These are phyloP conservation scores for Cercospora janseana DNA, from an alignment of 2,329 filamentous ascomycete genomes.

Conservation along the genomic window DNA sequence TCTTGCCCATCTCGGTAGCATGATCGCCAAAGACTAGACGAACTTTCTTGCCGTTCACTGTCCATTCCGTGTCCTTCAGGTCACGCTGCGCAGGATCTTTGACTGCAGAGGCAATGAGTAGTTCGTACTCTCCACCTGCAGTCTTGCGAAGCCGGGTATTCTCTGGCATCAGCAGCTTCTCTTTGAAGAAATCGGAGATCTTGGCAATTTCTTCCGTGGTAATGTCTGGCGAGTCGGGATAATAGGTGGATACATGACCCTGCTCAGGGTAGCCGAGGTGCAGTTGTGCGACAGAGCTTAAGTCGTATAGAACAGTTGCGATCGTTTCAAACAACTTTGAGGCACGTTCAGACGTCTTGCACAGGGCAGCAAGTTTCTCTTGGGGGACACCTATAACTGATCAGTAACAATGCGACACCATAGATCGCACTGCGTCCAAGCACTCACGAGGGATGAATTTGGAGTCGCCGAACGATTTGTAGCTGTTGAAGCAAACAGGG, in stretches of 20 bases:
- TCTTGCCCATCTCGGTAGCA: constrained; percentile 47
- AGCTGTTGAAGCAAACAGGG: constrained; percentile 5
- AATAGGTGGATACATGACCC: constrained; percentile 52
- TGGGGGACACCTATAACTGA: constrained; percentile 34
- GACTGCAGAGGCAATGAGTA: constrained; percentile 50
- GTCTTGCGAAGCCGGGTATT: constrained; percentile 52
- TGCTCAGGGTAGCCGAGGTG: constrained; percentile 51
- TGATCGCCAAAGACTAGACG: constrained; percentile 49
- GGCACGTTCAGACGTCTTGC: constrained; percentile 41
- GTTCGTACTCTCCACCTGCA: constrained; percentile 44
- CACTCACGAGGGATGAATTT: constrained; percentile 50
- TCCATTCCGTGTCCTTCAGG: constrained; percentile 47
- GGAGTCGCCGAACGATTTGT: constrained; percentile 39
- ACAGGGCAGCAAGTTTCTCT: constrained; percentile 46
- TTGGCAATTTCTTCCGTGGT: constrained; percentile 49
- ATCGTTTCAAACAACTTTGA: constrained; percentile 44
- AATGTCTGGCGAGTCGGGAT: constrained; percentile 50
- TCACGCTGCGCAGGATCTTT: constrained; percentile 44
- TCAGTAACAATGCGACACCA: not conserved
- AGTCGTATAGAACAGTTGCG: constrained; percentile 48
- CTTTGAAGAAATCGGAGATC: constrained; percentile 48
- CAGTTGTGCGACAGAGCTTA: constrained; percentile 42
- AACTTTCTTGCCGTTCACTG: constrained; percentile 48
- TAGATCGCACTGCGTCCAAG: not conserved
- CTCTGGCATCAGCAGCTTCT: constrained; percentile 49